Evolutionary conservation across 2,329 filamentous ascomycete genomes (phyloP).

Genomic region (Aspergillus oerlinghausenensis): DNA sequence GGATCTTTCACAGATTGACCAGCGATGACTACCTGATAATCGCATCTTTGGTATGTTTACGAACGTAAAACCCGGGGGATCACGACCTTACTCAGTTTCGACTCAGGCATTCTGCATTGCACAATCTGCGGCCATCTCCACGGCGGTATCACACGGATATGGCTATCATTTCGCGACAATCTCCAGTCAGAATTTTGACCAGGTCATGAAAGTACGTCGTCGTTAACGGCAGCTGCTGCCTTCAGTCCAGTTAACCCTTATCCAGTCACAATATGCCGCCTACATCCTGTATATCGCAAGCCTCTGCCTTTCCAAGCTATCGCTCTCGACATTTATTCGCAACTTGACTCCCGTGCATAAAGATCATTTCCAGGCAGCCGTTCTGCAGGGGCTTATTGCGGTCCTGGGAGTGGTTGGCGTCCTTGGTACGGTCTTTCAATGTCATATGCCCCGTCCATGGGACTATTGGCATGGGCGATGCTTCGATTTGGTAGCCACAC

Average conservation of each 20-base stretch:
- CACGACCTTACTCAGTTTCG: not conserved
- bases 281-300: slow-evolving; percentile 17
- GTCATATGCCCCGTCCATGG: slow-evolving; percentile 14
- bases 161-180: slow-evolving; percentile 15
- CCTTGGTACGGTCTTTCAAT: slow-evolving; percentile 18
- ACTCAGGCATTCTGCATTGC: slow-evolving; percentile 13
- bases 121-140: slow-evolving; percentile 15
- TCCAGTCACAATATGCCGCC: slow-evolving; percentile 18
- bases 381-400: slow-evolving; percentile 10
- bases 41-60: slow-evolving; percentile 10
- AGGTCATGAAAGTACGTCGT: slow-evolving; percentile 18
- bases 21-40: slow-evolving; percentile 20
- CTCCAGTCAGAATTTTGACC: slow-evolving; percentile 8
- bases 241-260: not conserved
- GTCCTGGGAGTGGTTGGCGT: slow-evolving; percentile 11
- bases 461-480: slow-evolving; percentile 15
- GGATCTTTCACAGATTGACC: slow-evolving; percentile 16
- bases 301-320: slow-evolving; percentile 21
- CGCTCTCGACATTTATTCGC: slow-evolving; percentile 19
- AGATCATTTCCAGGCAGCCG: slow-evolving; percentile 13
- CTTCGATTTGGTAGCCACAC: slow-evolving; percentile 12
- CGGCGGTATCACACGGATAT: slow-evolving; percentile 20
- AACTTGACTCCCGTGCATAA: slow-evolving; percentile 15
- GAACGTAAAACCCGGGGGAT: no score
- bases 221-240: not conserved